phyloP scores from a whole-genome alignment of 352 stramenopile genomes.

The Globisporangium okanoganense region DNA sequence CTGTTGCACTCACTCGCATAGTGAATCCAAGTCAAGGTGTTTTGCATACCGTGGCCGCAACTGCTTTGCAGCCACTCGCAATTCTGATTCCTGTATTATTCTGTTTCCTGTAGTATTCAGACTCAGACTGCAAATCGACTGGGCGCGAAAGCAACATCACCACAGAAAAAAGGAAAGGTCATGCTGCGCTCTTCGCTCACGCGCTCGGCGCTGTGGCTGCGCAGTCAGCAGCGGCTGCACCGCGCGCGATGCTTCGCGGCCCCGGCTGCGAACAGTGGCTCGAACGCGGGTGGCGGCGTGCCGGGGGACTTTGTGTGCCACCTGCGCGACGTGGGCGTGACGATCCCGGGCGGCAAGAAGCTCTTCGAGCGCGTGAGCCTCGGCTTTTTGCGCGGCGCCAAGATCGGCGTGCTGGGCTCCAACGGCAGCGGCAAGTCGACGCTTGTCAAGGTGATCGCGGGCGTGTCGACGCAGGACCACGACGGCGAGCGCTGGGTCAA shows the following conservation, averaged over 20 bases:
- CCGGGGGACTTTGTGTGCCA: conserved; percentile 85
- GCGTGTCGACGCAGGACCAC: conserved; percentile 83
- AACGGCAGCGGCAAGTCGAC: conserved; percentile 96
- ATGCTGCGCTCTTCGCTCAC: conserved; percentile 9
- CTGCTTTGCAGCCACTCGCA: too few species aligned
- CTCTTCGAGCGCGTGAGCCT: conserved; percentile 80
- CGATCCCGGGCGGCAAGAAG: conserved; percentile 78
- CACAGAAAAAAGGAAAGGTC: too few species aligned
- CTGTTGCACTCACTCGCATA: too few species aligned
- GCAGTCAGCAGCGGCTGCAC: not conserved
- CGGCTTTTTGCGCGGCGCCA: conserved; percentile 86
- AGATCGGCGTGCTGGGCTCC: conserved; percentile 94
- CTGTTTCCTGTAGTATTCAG: too few species aligned
- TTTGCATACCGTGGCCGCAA: too few species aligned
- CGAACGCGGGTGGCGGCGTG: conserved; percentile 72
- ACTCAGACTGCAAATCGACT: too few species aligned
- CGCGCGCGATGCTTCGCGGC: conserved; percentile 31
- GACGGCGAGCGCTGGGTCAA: conserved; percentile 89
- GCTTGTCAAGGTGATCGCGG: conserved; percentile 95
- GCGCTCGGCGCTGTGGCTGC: conserved; percentile 2
- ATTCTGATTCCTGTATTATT: too few species aligned
- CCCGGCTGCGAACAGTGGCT: conserved; percentile 21
- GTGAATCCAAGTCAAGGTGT: too few species aligned
- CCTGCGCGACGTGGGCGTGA: conserved; percentile 67
- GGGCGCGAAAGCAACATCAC: too few species aligned